Evolutionary conservation across 2,329 filamentous ascomycete species (phyloP).

Genomic region (Cercospora janseana): DNA sequence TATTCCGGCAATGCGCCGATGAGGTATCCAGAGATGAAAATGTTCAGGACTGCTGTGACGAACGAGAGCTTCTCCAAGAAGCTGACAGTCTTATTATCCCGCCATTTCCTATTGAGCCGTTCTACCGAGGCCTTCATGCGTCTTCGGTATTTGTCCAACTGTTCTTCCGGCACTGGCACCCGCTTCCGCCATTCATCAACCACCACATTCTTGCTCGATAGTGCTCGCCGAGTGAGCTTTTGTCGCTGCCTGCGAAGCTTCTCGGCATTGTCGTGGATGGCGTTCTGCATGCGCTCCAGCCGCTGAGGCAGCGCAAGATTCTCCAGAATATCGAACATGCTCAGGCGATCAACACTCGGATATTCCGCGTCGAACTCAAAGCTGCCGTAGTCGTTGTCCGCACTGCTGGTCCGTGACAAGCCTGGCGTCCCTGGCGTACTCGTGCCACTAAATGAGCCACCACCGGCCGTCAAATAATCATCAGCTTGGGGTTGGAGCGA

Average conservation of each 20-base stretch:
- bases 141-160: conserved; percentile 83
- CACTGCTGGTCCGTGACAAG: conserved; percentile 74
- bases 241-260: conserved; percentile 81
- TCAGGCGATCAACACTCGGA: conserved; percentile 83
- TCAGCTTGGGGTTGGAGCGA: conserved; percentile 19
- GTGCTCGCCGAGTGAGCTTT: conserved; percentile 71
- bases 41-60: conserved; percentile 93
- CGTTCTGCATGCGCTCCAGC: conserved; percentile 84
- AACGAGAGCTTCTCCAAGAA: conserved; percentile 92
- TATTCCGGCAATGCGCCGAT: conserved; percentile 80
- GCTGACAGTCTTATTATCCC: conserved; percentile 83
- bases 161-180: conserved; percentile 78
- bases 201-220: conserved; percentile 80
- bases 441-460: conserved; percentile 39
- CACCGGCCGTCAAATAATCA: conserved; percentile 40
- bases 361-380: conserved; percentile 82
- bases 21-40: conserved; percentile 93
- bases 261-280: conserved; percentile 76
- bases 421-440: conserved; percentile 44
- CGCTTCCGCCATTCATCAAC: conserved; percentile 89
- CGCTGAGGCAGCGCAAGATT: conserved; percentile 87
- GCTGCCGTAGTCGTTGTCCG: conserved; percentile 72
- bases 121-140: conserved; percentile 89
- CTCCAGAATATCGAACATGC: conserved; percentile 88
- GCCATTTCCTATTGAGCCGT: conserved; percentile 80